phyloP scores from a whole-genome alignment of 2,329 filamentous ascomycete species.

The Sporothrix euskadiensis region DNA sequence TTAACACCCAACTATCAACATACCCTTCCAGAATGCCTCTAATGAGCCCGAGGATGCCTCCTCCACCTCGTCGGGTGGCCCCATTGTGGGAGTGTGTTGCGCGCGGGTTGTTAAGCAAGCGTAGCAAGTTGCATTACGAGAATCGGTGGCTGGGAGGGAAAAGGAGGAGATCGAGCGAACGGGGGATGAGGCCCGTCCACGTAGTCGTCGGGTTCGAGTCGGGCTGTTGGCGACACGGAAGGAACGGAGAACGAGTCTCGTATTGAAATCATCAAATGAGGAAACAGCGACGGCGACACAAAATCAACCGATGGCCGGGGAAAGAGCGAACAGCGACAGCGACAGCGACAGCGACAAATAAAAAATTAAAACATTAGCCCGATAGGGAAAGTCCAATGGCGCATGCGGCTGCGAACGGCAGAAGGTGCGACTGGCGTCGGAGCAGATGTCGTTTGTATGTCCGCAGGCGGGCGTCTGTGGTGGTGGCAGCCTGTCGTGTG shows the following conservation, averaged over 20 bases:
- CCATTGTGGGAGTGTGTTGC: slow-evolving; percentile 21
- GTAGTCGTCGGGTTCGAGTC: neutral
- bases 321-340: neutral
- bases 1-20: neutral
- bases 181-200: neutral
- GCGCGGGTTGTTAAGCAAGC: slow-evolving; percentile 6
- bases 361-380: neutral
- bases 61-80: slow-evolving; percentile 9
- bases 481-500: slow-evolving; percentile 13
- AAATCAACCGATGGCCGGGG: neutral
- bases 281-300: neutral
- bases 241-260: neutral
- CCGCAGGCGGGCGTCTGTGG: neutral
- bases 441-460: neutral
- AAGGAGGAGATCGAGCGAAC: neutral
- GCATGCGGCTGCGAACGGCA: neutral
- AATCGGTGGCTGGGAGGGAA: neutral
- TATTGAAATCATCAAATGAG: slow-evolving; percentile 5
- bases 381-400: neutral
- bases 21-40: slow-evolving; percentile 17
- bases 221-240: neutral
- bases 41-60: neutral
- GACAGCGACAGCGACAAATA: neutral
- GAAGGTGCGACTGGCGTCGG: slow-evolving; percentile 10
- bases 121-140: slow-evolving; percentile 17